Evolutionary conservation across 2,329 filamentous ascomycete species (phyloP).

Genomic region (Thermomyces lanuginosus): DNA sequence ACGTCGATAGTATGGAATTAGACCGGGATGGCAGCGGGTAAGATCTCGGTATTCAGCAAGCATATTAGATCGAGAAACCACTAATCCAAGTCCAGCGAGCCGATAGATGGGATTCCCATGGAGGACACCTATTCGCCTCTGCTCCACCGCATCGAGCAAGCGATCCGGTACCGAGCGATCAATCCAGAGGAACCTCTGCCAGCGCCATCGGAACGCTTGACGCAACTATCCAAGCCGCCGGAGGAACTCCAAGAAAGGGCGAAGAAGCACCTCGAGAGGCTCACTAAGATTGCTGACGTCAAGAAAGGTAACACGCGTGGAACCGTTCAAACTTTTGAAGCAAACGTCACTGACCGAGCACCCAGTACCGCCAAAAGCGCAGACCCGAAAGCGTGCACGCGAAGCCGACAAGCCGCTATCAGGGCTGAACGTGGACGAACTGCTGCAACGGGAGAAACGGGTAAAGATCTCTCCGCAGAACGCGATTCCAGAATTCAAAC

Average conservation of each 20-base stretch:
- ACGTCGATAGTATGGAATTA: constrained; percentile 86
- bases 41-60: constrained; percentile 9
- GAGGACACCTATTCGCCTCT: constrained; percentile 73
- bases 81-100: constrained; percentile 23
- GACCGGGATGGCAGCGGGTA: constrained; percentile 61
- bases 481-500: constrained; percentile 80
- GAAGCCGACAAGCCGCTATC: constrained; percentile 70
- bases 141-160: constrained; percentile 78
- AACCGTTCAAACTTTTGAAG: not conserved
- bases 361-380: constrained; percentile 60
- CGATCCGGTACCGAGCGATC: constrained; percentile 66
- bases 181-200: constrained; percentile 50
- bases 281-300: constrained; percentile 57
- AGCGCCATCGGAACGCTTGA: constrained; percentile 46
- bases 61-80: not conserved
- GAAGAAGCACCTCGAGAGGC: constrained; percentile 40
- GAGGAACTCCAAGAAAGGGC: constrained; percentile 46
- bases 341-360: not conserved
- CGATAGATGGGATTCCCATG: constrained; percentile 54
- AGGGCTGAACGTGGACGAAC: constrained; percentile 67
- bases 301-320: constrained; percentile 50
- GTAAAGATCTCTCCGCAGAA: constrained; percentile 49
- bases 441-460: constrained; percentile 47
- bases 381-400: constrained; percentile 50
- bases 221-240: constrained; percentile 58